Evolutionary conservation across 2,329 filamentous ascomycete genomes (phyloP).

Genomic region (Chaetomiaceae sp.): DNA sequence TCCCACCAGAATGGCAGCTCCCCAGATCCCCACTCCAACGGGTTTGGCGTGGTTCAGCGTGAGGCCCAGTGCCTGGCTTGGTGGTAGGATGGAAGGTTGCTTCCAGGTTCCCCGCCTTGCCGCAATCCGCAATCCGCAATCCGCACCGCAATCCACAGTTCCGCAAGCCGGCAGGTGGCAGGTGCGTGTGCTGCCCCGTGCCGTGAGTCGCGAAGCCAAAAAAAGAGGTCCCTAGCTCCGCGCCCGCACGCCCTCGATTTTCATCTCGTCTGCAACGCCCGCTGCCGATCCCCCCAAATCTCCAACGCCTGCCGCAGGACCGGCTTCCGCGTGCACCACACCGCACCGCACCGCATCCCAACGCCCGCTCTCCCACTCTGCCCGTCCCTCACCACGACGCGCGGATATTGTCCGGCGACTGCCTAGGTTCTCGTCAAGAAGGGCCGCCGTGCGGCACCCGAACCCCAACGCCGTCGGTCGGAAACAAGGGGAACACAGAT

Average conservation of each 20-base stretch:
- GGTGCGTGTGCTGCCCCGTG: too few relatives aligned
- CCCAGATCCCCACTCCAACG: not conserved
- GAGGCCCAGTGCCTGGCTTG: too few relatives aligned
- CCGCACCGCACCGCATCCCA: too few relatives aligned
- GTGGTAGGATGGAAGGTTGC: too few relatives aligned
- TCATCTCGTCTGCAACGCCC: not conserved
- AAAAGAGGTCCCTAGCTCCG: too few relatives aligned
- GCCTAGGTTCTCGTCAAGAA: not conserved
- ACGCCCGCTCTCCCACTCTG: too few relatives aligned
- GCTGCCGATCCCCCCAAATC: not conserved
- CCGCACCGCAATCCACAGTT: not conserved
- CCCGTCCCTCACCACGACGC: too few relatives aligned
- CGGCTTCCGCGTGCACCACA: slow-evolving; percentile 1
- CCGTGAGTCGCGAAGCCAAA: too few relatives aligned
- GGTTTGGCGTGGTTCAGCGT: not conserved
- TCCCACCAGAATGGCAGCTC: not conserved
- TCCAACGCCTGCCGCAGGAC: slow-evolving; percentile 16
- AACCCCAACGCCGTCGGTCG: not conserved
- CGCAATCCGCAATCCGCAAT: not conserved
- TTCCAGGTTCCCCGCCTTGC: not conserved
- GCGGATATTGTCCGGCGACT: too few relatives aligned
- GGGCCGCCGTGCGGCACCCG: slow-evolving; percentile 8
- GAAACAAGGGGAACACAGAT: slow-evolving; percentile 3
- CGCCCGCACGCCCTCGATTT: not conserved
- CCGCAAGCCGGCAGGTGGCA: not conserved